Conservation (phyloP, 257 asterid species). For the Apocynum venetum region DNA sequence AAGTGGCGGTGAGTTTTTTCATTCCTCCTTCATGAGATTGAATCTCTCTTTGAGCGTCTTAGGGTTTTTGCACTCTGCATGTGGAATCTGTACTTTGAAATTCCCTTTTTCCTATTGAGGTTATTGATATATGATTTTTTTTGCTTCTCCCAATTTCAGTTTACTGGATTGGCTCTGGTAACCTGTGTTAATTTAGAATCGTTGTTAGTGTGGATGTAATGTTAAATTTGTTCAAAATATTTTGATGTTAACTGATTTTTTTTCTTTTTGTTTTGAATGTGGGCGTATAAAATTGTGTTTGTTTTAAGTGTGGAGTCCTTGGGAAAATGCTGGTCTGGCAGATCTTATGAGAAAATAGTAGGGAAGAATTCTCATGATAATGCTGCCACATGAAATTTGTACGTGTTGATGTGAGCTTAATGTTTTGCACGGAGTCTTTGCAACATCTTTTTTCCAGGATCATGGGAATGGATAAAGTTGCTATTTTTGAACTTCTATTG, state of each 20-base stretch:
- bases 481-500: not conserved
- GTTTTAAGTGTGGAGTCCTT: not conserved
- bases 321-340: not conserved
- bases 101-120: not conserved
- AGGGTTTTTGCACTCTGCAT: not conserved
- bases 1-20: conserved; percentile 50
- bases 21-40: not conserved
- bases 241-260: not conserved
- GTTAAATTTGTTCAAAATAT: not conserved
- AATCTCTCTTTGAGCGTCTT: not conserved
- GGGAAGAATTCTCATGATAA: not conserved
- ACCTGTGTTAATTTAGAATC: not conserved
- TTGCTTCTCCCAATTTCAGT: not conserved
- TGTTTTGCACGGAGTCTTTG: not conserved
- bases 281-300: not conserved
- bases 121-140: not conserved
- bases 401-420: not conserved
- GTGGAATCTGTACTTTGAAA: not conserved
- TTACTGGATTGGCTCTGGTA: not conserved
- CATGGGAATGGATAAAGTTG: not conserved
- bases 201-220: not conserved
- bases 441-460: not conserved
- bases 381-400: not conserved
- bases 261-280: not conserved
- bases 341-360: not conserved